Evolutionary conservation across 352 stramenopile genomes (phyloP), one percentile per base, ranked within the genome.

Genomic region (Phytopythium cucurbitacearum): DNA sequence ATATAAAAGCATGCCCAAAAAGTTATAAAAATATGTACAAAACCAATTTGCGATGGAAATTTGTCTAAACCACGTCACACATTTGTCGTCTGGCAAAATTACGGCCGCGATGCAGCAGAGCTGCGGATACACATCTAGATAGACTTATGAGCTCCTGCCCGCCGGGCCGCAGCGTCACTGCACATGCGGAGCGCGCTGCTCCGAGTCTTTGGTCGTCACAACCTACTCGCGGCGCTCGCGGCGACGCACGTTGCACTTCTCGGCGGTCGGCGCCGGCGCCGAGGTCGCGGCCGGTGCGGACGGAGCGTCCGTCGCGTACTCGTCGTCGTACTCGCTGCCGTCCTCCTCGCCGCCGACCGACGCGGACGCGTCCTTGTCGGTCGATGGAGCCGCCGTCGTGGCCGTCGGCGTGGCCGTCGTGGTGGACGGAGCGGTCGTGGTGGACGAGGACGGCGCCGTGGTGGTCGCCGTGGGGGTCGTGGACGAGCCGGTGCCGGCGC

Each of bases 171-270:
- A 28, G 21, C 21, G 21, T 28, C 21, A 28, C 21, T 28, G 21
- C 21, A 28, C 21, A 28, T 28, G 21, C 21, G 21, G 21, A 28
- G 21, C 21, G 21, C 21, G 21, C 21, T 28, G 21, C 21, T 28
- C 21, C 21, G 21, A 28, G 21, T 28, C 21, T 28, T 28, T 28
- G 5, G 15, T 12, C 13, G 4, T n/a, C 3, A 21, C 10, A 10
- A 21, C 12, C 48, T 68, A 68, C 15, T 61, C 10, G 28, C 61
- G 61, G n/a, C 60, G 56, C 46, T 53, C 55, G 34, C 60, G 60
- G 51, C 61, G 58, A 21, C 34, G 53, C 34, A 15, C 46, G 35
- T 52, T 52, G 49, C 62, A 65, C 36, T 65, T 65, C 21, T 37
- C 46, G 3, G 33, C 34, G 46, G 7, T 16, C 2, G 46, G 33